These are phyloP conservation scores for Phytophthora boehmeriae DNA, from an alignment of 352 stramenopile species.

Conservation along the genomic window DNA sequence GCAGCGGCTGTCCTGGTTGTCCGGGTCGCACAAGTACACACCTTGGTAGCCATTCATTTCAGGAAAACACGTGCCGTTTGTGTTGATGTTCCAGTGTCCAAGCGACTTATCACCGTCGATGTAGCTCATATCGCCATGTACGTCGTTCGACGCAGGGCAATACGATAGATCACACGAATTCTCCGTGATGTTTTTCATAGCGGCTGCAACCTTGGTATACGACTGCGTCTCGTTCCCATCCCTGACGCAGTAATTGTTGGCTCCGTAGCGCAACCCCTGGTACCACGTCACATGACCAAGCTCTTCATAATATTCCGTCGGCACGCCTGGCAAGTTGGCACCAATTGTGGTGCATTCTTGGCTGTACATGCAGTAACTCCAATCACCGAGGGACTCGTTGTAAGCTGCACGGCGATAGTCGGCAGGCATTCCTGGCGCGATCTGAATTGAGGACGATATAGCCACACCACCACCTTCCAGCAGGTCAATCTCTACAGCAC, in stretches of 20 bases:
- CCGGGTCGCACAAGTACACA: constrained; percentile 64
- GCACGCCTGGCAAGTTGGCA: constrained; percentile 62
- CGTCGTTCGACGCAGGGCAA: constrained; percentile 59
- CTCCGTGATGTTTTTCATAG: constrained; percentile 48
- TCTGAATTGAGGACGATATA: constrained; percentile 81
- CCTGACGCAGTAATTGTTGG: constrained; percentile 61
- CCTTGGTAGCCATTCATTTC: constrained; percentile 72
- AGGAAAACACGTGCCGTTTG: constrained; percentile 64
- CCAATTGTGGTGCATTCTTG: constrained; percentile 49
- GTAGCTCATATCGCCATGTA: constrained; percentile 55
- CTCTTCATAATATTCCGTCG: constrained; percentile 43
- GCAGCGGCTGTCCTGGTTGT: constrained; percentile 62
- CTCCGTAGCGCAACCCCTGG: constrained; percentile 53
- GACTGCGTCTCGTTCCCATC: constrained; percentile 45
- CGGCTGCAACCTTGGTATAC: constrained; percentile 45
- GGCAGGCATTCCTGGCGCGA: constrained; percentile 60
- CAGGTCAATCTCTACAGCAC: constrained; percentile 96
- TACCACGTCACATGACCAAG: constrained; percentile 61
- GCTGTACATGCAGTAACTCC: constrained; percentile 51
- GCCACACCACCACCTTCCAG: constrained; percentile 85
- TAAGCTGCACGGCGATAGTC: constrained; percentile 50
- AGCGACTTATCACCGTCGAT: constrained; percentile 50
- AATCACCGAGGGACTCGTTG: constrained; percentile 37
- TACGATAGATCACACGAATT: constrained; percentile 51
- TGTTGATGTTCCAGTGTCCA: constrained; percentile 71